Conservation (phyloP, 371 early-diverging fungal genomes). For the Pancytospora epiphaga region DNA sequence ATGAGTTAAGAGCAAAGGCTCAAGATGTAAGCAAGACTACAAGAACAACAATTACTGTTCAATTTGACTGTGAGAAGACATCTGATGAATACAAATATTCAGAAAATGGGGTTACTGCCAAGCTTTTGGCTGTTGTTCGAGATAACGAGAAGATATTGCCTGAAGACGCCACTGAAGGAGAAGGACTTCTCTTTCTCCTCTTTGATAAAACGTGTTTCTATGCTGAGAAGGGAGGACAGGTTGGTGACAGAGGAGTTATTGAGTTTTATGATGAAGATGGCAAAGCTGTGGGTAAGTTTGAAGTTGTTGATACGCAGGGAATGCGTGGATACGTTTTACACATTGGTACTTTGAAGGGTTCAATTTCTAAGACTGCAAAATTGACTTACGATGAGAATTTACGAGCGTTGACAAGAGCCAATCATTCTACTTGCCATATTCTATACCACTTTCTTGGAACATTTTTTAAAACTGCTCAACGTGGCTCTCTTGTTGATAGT, state of each 20-base stretch:
- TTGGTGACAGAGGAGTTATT: slow-evolving; percentile 84
- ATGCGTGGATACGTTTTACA: slow-evolving; percentile 89
- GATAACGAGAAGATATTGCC: slow-evolving; percentile 21
- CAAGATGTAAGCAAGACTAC: slow-evolving; percentile 64
- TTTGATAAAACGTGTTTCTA: slow-evolving; percentile 93
- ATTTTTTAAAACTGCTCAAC: slow-evolving; percentile 68
- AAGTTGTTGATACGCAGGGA: slow-evolving; percentile 82
- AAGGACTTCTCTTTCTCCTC: slow-evolving; percentile 63
- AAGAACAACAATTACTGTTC: slow-evolving; percentile 17
- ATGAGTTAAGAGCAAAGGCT: slow-evolving; percentile 70
- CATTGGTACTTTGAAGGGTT: slow-evolving; percentile 71
- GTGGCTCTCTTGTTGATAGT: slow-evolving; percentile 88
- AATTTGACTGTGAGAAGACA: slow-evolving; percentile 62
- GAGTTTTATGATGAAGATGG: slow-evolving; percentile 68
- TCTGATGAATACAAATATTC: slow-evolving; percentile 78
- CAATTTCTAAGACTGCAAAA: slow-evolving; percentile 66
- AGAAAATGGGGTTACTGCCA: slow-evolving; percentile 33
- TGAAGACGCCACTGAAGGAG: slow-evolving; percentile 64
- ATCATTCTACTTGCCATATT: slow-evolving; percentile 93
- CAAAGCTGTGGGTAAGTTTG: slow-evolving; percentile 37
- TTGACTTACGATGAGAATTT: slow-evolving; percentile 70
- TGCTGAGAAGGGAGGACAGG: slow-evolving; percentile 94
- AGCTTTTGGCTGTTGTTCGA: slow-evolving; percentile 8
- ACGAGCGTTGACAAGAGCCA: slow-evolving; percentile 76
- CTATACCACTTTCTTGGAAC: slow-evolving; percentile 82